Percentiles rank a stretch among this genome's conserved stretches.
Conservation (phyloP, 2,329 filamentous ascomycete species). For the Monosporascus sp. region DNA sequence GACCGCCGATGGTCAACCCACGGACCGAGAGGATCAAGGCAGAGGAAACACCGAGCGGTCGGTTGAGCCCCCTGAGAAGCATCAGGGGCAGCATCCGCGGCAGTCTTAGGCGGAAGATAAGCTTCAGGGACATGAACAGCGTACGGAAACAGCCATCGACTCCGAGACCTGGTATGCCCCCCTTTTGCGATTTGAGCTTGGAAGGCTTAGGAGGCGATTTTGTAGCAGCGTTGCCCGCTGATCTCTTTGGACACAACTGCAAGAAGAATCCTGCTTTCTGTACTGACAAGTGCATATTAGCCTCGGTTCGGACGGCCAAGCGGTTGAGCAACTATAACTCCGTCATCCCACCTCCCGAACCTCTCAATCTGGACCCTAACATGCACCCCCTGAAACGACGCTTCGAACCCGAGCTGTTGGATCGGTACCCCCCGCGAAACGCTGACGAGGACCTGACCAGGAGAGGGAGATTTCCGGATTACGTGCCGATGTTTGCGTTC, state of each 20-base stretch:
- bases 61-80: conserved; percentile 50
- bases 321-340: conserved; percentile 97
- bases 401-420: conserved; percentile 93
- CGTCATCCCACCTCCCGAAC: conserved; percentile 89
- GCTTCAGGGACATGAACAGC: conserved; percentile 92
- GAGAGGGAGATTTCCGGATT: conserved; percentile 87
- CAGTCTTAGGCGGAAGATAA: conserved; percentile 87
- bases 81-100: conserved; percentile 66
- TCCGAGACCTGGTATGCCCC: conserved; percentile 64
- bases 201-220: conserved; percentile 10
- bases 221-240: conserved; percentile 16
- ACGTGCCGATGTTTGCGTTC: conserved; percentile 98
- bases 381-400: conserved; percentile 94
- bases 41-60: conserved; percentile 56
- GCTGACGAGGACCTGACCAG: conserved; percentile 74
- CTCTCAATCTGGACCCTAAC: conserved; percentile 79
- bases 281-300: conserved; percentile 34
- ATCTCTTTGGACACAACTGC: conserved; percentile 17
- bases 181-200: conserved; percentile 12
- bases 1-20: conserved; percentile 69
- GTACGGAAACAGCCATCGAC: conserved; percentile 78
- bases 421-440: conserved; percentile 83
- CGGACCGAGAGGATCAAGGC: conserved; percentile 76
- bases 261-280: conserved; percentile 15
- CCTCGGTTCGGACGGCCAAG: conserved; percentile 70